Percentiles rank a stretch among this genome's conserved stretches.
Conservation (phyloP, 1,284 basidiomycete species). For the Gomphus bonarii region DNA sequence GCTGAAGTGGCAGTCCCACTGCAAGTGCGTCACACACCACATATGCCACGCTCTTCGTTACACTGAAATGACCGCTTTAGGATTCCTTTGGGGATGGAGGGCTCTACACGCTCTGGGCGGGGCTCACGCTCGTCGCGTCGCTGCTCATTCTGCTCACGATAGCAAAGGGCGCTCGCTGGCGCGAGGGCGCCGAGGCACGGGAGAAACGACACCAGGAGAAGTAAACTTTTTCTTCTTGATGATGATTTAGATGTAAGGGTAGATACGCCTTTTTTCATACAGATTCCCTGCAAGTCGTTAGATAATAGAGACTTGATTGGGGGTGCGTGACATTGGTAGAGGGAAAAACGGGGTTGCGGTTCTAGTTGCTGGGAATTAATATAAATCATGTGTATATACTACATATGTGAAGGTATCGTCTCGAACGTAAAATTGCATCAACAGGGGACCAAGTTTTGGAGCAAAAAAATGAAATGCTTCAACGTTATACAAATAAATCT, state of each 20-base stretch:
- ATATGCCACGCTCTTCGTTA: neutral
- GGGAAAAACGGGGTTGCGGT: no score
- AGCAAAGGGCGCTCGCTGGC: slow-evolving; percentile 33
- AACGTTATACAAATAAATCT: no score
- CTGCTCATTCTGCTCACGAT: slow-evolving; percentile 44
- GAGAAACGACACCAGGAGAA: neutral
- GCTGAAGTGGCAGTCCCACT: slow-evolving; percentile 60
- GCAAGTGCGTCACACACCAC: slow-evolving; percentile 30
- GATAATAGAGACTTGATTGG: neutral
- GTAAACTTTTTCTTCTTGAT: neutral
- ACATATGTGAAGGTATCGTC: no score
- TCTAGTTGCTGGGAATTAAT: no score
- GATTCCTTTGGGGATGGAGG: slow-evolving; percentile 57
- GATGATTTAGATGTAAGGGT: neutral
- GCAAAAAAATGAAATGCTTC: no score
- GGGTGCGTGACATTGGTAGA: no score
- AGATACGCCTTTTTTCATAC: neutral
- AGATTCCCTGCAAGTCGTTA: no score
- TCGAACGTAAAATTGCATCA: no score
- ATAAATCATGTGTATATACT: no score
- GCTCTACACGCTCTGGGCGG: slow-evolving; percentile 65
- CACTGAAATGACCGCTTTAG: slow-evolving; percentile 17
- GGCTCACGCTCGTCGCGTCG: slow-evolving; percentile 42
- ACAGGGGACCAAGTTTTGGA: no score
- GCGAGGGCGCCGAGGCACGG: slow-evolving; percentile 22